Conservation (phyloP, 2,329 filamentous ascomycete species). For the Paramyrothecium roridum region DNA sequence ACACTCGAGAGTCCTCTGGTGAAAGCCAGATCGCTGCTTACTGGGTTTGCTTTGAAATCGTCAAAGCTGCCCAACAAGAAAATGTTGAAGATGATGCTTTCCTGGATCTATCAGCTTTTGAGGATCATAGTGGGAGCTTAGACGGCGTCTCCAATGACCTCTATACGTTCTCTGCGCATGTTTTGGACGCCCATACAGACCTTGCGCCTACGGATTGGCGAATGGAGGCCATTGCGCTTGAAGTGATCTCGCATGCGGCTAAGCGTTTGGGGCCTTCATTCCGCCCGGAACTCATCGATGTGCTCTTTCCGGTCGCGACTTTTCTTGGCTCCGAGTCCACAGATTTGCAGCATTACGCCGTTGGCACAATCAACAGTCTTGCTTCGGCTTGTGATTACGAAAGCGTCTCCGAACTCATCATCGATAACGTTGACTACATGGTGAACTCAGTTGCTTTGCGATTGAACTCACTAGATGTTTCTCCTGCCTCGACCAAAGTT, state of each 20-base stretch:
- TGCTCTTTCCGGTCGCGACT: conserved; percentile 89
- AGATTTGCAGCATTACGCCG: conserved; percentile 73
- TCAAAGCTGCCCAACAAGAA: conserved; percentile 54
- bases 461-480: conserved; percentile 88
- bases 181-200: conserved; percentile 55
- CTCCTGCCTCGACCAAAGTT: conserved; percentile 86
- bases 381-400: conserved; percentile 71
- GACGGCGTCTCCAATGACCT: conserved; percentile 58
- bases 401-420: conserved; percentile 73
- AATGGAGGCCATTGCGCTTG: conserved; percentile 74
- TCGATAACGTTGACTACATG: conserved; percentile 94
- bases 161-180: conserved; percentile 64
- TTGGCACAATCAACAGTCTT: conserved; percentile 79
- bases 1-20: conserved; percentile 55
- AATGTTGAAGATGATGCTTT: conserved; percentile 62
- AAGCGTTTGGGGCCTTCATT: conserved; percentile 65
- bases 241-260: conserved; percentile 75
- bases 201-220: conserved; percentile 61
- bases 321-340: conserved; percentile 70
- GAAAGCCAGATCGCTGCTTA: conserved; percentile 65
- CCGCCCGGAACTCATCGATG: conserved; percentile 81
- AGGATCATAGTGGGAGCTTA: conserved; percentile 33
- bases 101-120: conserved; percentile 48
- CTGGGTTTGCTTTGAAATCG: conserved; percentile 75
- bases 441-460: conserved; percentile 88